phyloP scores from a whole-genome alignment of 495 filamentous ascomycete genomes.

The Penicillium angulare region DNA sequence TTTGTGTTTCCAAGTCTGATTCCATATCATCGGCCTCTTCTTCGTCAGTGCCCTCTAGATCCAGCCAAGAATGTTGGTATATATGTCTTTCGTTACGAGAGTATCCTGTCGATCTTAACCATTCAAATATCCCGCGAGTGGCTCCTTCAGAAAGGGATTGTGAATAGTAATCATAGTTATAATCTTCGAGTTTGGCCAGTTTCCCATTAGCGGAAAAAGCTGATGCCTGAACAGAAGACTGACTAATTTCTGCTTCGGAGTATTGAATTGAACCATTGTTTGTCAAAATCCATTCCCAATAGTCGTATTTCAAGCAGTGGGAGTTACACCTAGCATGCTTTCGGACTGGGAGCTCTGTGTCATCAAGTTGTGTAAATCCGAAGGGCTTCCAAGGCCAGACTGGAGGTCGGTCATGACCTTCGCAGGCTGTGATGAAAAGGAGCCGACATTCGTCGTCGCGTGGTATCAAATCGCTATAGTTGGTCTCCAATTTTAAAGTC shows the following conservation, averaged over 20 bases:
- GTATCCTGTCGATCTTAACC: conserved; percentile 13
- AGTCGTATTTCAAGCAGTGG: conserved; percentile 26
- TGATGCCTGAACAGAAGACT: conserved; percentile 13
- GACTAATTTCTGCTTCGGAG: conserved; percentile 2
- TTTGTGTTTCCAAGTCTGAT: conserved; percentile 1
- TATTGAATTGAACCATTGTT: conserved; percentile 14
- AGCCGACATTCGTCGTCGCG: conserved; percentile 30
- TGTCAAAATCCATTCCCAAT: conserved; percentile 24
- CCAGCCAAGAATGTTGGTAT: conserved; percentile 32
- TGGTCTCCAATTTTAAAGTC: conserved; percentile 6
- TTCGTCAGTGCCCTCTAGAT: conserved; percentile 20
- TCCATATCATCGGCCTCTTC: conserved; percentile 14
- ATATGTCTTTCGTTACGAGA: conserved; percentile 18
- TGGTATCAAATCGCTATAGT: conserved; percentile 14
- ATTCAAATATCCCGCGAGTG: conserved; percentile 19
- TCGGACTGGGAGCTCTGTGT: conserved; percentile 24
- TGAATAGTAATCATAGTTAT: conserved; percentile 6
- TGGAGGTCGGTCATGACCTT: conserved; percentile 19
- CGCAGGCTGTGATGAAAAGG: conserved; percentile 23
- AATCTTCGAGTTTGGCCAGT: not conserved
- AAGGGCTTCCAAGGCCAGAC: conserved; percentile 29
- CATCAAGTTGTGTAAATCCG: conserved; percentile 16
- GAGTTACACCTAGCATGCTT: conserved; percentile 22
- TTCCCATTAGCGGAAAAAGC: not conserved
- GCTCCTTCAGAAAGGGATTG: conserved; percentile 3